Evolutionary conservation across 495 filamentous ascomycete species (phyloP).

Genomic region (Lepraria neglecta): DNA sequence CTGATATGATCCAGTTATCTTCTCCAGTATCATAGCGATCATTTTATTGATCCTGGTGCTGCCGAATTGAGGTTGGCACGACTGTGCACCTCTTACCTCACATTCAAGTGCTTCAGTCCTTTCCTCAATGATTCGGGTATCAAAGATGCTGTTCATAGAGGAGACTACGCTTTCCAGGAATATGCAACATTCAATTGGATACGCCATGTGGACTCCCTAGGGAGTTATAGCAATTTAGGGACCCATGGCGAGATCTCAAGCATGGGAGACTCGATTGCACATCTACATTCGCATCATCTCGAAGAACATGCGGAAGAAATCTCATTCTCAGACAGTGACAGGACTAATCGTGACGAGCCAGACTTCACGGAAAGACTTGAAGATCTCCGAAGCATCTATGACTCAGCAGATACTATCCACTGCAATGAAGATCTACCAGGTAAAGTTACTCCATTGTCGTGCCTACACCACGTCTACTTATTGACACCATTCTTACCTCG

Average conservation of each 20-base stretch:
- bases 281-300: not conserved
- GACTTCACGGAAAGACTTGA: not conserved
- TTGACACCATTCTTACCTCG: not conserved
- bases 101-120: conserved; percentile 24
- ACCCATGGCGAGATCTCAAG: not conserved
- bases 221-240: not conserved
- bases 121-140: not conserved
- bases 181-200: conserved; percentile 21
- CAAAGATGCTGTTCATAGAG: not conserved
- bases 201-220: conserved; percentile 8
- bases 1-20: conserved; percentile 22
- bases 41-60: conserved; percentile 19
- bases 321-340: not conserved
- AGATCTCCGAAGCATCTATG: not conserved
- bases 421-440: not conserved
- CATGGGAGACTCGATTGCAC: not conserved
- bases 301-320: not conserved
- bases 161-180: conserved; percentile 21
- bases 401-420: not conserved
- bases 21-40: conserved; percentile 19
- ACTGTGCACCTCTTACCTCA: conserved; percentile 27
- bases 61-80: conserved; percentile 24
- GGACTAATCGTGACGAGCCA: no score
- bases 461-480: not conserved
- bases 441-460: not conserved